Evolutionary conservation across 2,329 filamentous ascomycete genomes (phyloP).

Genomic region (Pseudogymnoascus sp.): DNA sequence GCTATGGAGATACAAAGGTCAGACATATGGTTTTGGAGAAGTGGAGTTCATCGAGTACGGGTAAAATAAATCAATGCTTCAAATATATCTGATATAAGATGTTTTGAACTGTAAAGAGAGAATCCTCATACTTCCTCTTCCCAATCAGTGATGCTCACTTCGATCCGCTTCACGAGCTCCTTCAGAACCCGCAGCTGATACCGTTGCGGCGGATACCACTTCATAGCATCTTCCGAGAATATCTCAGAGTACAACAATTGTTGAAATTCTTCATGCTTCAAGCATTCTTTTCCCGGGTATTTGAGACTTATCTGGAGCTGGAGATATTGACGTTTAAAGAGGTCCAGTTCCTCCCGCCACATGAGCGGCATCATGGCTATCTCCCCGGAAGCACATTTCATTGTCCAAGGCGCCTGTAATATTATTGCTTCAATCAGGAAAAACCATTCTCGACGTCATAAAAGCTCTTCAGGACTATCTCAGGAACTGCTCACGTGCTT

Average conservation of each 20-base stretch:
- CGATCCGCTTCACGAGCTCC: constrained; percentile 59
- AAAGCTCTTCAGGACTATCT: neutral
- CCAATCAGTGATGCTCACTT: constrained; percentile 68
- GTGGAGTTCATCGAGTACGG: neutral
- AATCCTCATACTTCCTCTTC: constrained; percentile 70
- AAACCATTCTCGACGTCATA: constrained; percentile 5
- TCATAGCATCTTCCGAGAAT: constrained; percentile 51
- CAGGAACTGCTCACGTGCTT: constrained; percentile 2
- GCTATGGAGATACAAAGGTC: constrained; percentile 23
- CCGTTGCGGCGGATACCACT: constrained; percentile 53
- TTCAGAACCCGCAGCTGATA: constrained; percentile 71
- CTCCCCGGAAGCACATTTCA: constrained; percentile 16
- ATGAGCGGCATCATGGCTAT: constrained; percentile 24
- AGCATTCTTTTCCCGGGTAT: constrained; percentile 50
- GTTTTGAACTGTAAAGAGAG: constrained; percentile 12
- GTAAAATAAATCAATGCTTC: constrained; percentile 7
- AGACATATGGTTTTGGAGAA: constrained; percentile 16
- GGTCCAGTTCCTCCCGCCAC: constrained; percentile 32
- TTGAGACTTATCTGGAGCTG: constrained; percentile 61
- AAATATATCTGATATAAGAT: constrained; percentile 14
- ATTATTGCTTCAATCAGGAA: constrained; percentile 13
- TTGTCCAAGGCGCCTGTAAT: constrained; percentile 17
- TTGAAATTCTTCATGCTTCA: constrained; percentile 58
- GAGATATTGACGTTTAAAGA: constrained; percentile 68
- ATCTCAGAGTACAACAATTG: constrained; percentile 55